Base-by-base conservation (phyloP, 148 eudicot genomes). In the Rhododendron mucronatum region DNA sequence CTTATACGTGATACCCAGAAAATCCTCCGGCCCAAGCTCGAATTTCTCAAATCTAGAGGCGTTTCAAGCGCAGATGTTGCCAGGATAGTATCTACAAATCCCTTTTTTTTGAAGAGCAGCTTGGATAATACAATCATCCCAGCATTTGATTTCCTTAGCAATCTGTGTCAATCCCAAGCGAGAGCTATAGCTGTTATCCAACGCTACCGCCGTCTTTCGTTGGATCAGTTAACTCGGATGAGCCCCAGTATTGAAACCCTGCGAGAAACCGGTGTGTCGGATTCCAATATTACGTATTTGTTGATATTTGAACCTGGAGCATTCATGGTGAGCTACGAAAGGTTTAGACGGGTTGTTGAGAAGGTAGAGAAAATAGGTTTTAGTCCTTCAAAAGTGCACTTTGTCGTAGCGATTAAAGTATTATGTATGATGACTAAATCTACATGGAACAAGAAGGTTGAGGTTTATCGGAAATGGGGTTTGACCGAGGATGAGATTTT, bases 331-430 rank as follows among this genome's bases (percentile, higher is more conserved):
- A 77, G 28, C 7, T 6, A 23, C 18, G 48, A 82, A 0, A 78
- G 67, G 83, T 85, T 85, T 82, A 85, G 69, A 39, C 26, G 41
- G 67, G 21, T 39, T 2, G 89, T 84, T 8, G 88, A 89, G 77
- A 85, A 86, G 75, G 85, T 89, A 30, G 16, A 75, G 82, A n/a
- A 74, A 33, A 84, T 84, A 67, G 88, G 88, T 55, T 71, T 89
- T 65, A n/a, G 75, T 48, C 87, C 87, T 44, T 35, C 50, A 13
- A 50, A 74, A 47, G 13, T 21, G 4, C 16, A 15, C 3, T 89
- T 87, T 57, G 16, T 87, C 8, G 0, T 9, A 7, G 89, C 87
- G 1, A 45, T 84, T 48, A 12, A n/a, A 13, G 80, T 81, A 9
- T 1, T 74, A 57, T 23, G 28, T 20, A 1, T 59, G 15, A 35